Evolutionary conservation across 2,329 filamentous ascomycete genomes (phyloP).

Genomic region (Aspergillus sp.): DNA sequence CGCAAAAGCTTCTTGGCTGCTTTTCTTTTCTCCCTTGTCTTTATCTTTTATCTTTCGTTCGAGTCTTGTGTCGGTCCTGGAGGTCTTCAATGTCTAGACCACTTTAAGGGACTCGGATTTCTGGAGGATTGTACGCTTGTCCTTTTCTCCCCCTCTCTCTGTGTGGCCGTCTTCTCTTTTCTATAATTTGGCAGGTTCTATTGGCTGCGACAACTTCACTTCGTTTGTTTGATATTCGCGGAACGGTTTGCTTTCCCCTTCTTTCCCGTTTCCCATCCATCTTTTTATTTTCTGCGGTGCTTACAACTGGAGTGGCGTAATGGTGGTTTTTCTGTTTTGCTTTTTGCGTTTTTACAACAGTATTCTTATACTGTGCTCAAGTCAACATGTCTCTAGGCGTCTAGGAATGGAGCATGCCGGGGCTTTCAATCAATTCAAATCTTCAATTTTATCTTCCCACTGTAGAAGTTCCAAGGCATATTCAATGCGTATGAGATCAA

Average conservation of each 20-base stretch:
- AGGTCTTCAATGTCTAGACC: slow-evolving; percentile 4
- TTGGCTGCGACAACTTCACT: slow-evolving; percentile 11
- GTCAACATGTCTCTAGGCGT: slow-evolving; percentile 5
- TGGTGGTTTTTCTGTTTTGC: slow-evolving; percentile 17
- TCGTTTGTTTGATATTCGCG: slow-evolving; percentile 20
- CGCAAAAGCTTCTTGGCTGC: slow-evolving; percentile 29
- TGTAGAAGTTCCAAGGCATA: too few relatives aligned
- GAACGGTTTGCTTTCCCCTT: slow-evolving; percentile 10
- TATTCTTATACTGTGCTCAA: not conserved
- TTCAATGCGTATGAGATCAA: too few relatives aligned
- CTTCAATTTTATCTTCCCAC: not conserved
- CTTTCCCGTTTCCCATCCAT: slow-evolving; percentile 1
- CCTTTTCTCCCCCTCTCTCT: slow-evolving; percentile 4
- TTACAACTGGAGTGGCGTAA: slow-evolving; percentile 19
- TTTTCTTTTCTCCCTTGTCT: slow-evolving; percentile 24
- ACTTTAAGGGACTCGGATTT: slow-evolving; percentile 13
- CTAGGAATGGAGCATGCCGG: slow-evolving; percentile 5
- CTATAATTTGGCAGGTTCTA: slow-evolving; percentile 4
- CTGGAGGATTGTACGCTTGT: slow-evolving; percentile 6
- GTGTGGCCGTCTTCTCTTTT: not conserved
- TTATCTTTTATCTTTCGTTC: slow-evolving; percentile 10
- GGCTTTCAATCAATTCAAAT: slow-evolving; percentile 2
- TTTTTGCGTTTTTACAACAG: not conserved
- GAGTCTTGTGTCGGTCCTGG: not conserved
- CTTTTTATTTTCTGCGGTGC: not conserved